phyloP scores from a whole-genome alignment of 371 early-diverging fungal species.

The Quaeritorhiza haematococci region DNA sequence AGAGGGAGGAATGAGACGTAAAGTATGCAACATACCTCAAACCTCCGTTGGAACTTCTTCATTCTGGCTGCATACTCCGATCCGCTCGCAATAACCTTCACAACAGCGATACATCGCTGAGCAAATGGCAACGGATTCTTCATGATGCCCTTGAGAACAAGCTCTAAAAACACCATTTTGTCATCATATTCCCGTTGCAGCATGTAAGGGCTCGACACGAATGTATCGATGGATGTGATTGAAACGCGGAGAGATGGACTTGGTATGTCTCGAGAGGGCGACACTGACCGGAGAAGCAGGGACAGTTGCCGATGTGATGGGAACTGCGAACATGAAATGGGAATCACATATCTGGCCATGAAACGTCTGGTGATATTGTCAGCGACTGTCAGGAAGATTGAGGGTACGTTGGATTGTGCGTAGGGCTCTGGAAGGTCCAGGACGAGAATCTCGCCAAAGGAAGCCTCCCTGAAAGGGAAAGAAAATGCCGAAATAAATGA shows the following conservation, averaged over 20 bases:
- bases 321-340: conserved; percentile 11
- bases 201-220: background rate
- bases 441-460: conserved; percentile 16
- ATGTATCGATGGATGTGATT: conserved; percentile 9
- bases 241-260: conserved; percentile 16
- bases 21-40: conserved; percentile 8
- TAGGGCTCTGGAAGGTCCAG: conserved; percentile 11
- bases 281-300: conserved; percentile 18
- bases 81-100: conserved; percentile 10
- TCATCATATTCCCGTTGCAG: conserved; percentile 19
- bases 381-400: conserved; percentile 12
- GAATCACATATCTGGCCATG: conserved; percentile 20
- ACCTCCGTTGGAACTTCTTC: conserved; percentile 3
- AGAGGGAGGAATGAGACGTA: background rate
- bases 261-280: conserved; percentile 7
- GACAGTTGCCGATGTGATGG: conserved; percentile 16
- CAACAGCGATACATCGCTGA: conserved; percentile 12
- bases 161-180: conserved; percentile 17
- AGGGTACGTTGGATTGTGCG: background rate
- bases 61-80: conserved; percentile 14
- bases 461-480: conserved; percentile 10
- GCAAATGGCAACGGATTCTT: conserved; percentile 10
- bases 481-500: background rate
- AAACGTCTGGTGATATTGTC: conserved; percentile 19
- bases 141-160: conserved; percentile 10